phyloP scores from a whole-genome alignment of 129 eudicot species.

The Arctium minus region DNA sequence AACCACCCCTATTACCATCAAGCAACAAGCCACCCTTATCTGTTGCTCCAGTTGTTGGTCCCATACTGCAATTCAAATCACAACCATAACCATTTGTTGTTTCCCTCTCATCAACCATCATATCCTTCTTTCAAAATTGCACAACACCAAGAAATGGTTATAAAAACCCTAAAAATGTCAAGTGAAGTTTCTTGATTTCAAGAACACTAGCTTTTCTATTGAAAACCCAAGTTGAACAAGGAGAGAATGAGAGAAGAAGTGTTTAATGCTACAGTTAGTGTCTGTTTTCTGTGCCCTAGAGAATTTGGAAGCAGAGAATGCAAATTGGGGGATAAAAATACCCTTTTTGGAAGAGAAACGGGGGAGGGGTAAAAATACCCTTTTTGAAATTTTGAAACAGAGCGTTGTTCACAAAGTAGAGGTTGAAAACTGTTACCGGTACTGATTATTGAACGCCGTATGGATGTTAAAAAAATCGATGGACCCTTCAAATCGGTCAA shows the following conservation, averaged over 20 bases:
- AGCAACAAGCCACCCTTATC: neutral
- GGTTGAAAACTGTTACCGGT: neutral
- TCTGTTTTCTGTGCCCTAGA: conserved; percentile 15
- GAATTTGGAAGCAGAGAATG: neutral
- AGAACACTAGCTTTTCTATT: neutral
- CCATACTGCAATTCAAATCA: conserved; percentile 24
- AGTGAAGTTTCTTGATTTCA: neutral
- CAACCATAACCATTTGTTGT: conserved; percentile 3
- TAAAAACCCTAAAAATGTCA: conserved; percentile 12
- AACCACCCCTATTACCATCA: conserved; percentile 5
- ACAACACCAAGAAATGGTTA: neutral
- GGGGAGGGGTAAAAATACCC: conserved; percentile 5
- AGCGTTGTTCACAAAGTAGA: neutral
- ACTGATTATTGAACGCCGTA: no score
- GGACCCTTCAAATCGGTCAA: no score
- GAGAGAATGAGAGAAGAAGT: neutral
- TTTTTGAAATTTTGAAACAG: conserved; percentile 17
- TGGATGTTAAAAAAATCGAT: no score
- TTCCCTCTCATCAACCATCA: conserved; percentile 18
- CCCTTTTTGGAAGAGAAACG: neutral
- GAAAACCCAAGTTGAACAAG: neutral
- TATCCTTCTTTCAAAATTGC: neutral
- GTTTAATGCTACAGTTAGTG: neutral
- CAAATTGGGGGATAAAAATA: neutral
- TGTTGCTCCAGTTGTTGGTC: neutral